Conservation (phyloP, 768 basidiomycete genomes). For the Mycena capillaripes region DNA sequence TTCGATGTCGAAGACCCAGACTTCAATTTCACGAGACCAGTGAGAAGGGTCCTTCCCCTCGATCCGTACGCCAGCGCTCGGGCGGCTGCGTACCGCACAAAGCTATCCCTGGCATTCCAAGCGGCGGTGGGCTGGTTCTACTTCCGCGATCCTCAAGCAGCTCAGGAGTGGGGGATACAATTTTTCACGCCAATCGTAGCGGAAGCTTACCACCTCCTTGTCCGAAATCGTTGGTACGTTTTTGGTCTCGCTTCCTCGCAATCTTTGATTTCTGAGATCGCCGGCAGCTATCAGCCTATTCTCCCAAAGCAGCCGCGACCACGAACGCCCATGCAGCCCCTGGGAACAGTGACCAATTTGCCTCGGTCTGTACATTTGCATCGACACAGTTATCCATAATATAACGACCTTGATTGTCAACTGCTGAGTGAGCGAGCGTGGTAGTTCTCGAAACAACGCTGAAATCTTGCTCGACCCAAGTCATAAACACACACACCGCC, state of each 20-base stretch:
- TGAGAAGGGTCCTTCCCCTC: conserved; percentile 11
- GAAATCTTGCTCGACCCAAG: no score
- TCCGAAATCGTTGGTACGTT: conserved; percentile 8
- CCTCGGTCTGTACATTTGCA: neutral
- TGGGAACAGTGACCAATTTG: conserved; percentile 7
- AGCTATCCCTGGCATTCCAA: conserved; percentile 31
- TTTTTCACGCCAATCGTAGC: conserved; percentile 40
- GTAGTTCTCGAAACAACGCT: no score
- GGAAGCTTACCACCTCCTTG: conserved; percentile 10
- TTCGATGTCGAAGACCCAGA: conserved; percentile 34
- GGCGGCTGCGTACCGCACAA: conserved; percentile 21
- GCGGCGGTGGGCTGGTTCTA: conserved; percentile 45
- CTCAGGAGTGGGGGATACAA: conserved; percentile 38
- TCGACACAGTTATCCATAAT: neutral
- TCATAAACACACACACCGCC: no score
- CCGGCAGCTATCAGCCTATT: conserved; percentile 15
- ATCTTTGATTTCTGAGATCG: neutral
- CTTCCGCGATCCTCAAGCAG: conserved; percentile 30
- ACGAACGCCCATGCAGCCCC: neutral
- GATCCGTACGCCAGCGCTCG: neutral
- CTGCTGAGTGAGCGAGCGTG: no score
- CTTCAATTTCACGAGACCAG: conserved; percentile 19
- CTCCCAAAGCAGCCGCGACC: neutral
- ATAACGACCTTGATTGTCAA: no score
- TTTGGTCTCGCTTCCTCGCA: neutral